phyloP scores from a whole-genome alignment of 768 basidiomycete genomes.

The Pleurotus giganteus region DNA sequence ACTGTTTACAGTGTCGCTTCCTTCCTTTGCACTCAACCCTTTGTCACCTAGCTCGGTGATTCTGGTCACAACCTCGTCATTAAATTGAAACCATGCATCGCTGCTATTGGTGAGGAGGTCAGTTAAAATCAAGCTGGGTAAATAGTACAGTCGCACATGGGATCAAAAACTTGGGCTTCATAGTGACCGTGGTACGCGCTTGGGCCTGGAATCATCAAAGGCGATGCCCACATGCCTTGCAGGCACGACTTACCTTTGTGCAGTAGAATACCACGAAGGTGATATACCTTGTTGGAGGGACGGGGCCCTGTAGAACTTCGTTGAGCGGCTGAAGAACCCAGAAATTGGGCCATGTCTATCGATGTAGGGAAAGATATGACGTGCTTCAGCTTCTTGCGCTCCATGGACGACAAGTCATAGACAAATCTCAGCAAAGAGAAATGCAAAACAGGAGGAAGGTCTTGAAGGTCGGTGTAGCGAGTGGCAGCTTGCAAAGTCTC shows the following conservation, averaged over 20 bases:
- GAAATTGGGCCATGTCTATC: constrained; percentile 71
- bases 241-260: constrained; percentile 62
- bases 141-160: constrained; percentile 42
- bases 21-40: constrained; percentile 25
- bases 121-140: constrained; percentile 3
- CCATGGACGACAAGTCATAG: constrained; percentile 74
- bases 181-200: constrained; percentile 93
- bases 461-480: constrained; percentile 66
- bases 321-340: constrained; percentile 30
- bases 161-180: constrained; percentile 80
- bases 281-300: constrained; percentile 51
- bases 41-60: constrained; percentile 55
- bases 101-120: constrained; percentile 36
- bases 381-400: constrained; percentile 86
- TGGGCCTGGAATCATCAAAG: constrained; percentile 15
- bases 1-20: constrained; percentile 27
- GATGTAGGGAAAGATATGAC: constrained; percentile 71
- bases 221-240: neutral
- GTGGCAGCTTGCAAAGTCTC: constrained; percentile 72
- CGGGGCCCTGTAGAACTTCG: constrained; percentile 14
- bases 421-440: constrained; percentile 93
- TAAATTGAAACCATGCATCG: constrained; percentile 86
- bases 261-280: constrained; percentile 79
- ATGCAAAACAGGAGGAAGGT: constrained; percentile 85
- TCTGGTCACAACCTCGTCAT: constrained; percentile 81